A percentile compares a stretch with the other conserved stretches of the same genome.
Conservation (phyloP, 2,329 filamentous ascomycete genomes). For the Chrysoporthe austroafricana region DNA sequence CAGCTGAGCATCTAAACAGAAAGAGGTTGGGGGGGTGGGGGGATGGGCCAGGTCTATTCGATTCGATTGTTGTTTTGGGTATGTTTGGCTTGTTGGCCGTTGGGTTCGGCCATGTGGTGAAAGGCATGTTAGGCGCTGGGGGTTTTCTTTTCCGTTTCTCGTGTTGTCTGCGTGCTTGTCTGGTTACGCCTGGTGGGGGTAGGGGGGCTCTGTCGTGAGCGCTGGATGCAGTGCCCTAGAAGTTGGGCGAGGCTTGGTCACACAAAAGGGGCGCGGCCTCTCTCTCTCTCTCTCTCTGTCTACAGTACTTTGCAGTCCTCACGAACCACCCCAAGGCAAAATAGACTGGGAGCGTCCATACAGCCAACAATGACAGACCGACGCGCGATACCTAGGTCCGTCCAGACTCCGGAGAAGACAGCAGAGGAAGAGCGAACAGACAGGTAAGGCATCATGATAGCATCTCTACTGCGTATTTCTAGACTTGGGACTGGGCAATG, state of each 20-base stretch:
- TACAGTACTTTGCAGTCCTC: no score
- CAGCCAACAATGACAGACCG: no score
- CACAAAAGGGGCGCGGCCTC: no score
- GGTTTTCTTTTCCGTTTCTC: neutral
- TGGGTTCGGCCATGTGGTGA: neutral
- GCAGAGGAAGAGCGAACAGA: neutral
- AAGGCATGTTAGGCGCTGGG: slow-evolving; percentile 18
- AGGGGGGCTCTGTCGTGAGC: neutral
- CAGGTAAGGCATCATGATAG: neutral
- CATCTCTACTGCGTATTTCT: neutral
- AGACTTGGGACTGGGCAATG: neutral
- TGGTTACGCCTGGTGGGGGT: no score
- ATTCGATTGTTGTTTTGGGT: slow-evolving; percentile 5
- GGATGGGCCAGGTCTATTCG: neutral
- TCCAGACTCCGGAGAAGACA: neutral
- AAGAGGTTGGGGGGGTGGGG: neutral
- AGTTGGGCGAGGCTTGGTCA: no score
- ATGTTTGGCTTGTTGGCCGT: neutral
- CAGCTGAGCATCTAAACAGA: neutral
- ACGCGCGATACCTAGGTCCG: no score
- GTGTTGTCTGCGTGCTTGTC: neutral
- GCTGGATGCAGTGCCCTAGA: neutral
- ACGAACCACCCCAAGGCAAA: no score
- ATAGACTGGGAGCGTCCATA: no score
- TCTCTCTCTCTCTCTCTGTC: no score